These are phyloP conservation scores for Aspergillus hortae DNA, from an alignment of 2,329 filamentous ascomycete species.

Conservation along the genomic window DNA sequence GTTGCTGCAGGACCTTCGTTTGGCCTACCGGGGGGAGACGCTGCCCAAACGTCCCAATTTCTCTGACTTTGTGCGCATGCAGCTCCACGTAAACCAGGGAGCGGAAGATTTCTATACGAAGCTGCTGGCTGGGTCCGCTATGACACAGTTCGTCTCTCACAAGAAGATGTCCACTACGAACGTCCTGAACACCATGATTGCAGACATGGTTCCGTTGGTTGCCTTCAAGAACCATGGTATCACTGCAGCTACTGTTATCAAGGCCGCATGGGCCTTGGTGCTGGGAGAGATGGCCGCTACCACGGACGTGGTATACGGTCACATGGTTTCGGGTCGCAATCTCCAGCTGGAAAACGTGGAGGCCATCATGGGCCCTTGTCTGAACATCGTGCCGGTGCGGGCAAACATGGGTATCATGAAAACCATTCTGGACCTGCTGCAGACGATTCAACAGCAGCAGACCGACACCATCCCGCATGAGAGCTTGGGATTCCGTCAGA, in stretches of 20 bases:
- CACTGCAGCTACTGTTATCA: slow-evolving; percentile 45
- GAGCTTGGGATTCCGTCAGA: slow-evolving; percentile 50
- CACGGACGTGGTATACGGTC: slow-evolving; percentile 56
- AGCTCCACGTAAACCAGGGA: slow-evolving; percentile 3
- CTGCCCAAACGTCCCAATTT: slow-evolving; percentile 7
- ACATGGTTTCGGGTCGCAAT: slow-evolving; percentile 50
- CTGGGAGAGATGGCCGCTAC: slow-evolving; percentile 50
- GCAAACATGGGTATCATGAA: slow-evolving; percentile 12
- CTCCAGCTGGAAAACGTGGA: slow-evolving; percentile 34
- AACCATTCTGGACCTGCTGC: slow-evolving; percentile 46
- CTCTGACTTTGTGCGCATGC: slow-evolving; percentile 10
- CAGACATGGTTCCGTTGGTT: slow-evolving; percentile 4
- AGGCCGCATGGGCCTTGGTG: slow-evolving; percentile 57
- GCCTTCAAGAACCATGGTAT: slow-evolving; percentile 15
- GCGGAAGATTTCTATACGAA: slow-evolving; percentile 8
- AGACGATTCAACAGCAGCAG: slow-evolving; percentile 49
- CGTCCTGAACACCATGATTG: slow-evolving; percentile 10
- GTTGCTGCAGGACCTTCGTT: slow-evolving; percentile 8
- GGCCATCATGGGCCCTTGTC: slow-evolving; percentile 22
- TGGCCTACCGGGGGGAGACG: slow-evolving; percentile 8
- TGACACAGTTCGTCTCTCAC: slow-evolving; percentile 11
- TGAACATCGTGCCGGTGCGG: slow-evolving; percentile 26
- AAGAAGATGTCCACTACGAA: slow-evolving; percentile 5
- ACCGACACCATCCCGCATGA: slow-evolving; percentile 49
- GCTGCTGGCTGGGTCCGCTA: slow-evolving; percentile 7